Base-by-base conservation (phyloP, 306 rosid genomes). In the Lathyrus tuberosus region DNA sequence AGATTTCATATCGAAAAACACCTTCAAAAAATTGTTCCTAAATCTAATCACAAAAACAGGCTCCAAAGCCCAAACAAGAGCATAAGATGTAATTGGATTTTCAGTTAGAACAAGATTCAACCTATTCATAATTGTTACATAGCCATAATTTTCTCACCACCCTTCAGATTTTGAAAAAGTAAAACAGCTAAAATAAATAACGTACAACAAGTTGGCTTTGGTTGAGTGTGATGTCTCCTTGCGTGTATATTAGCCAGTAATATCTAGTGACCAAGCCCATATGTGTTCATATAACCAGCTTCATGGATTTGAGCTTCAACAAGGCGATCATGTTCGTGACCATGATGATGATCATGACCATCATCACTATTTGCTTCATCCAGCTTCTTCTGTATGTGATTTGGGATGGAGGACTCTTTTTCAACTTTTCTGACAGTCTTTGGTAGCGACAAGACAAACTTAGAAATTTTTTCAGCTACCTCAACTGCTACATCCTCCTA, bases 371-470 rank as follows among this genome's bases (percentile, higher is more conserved):
- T 69, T 16, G 90, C 88, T 74, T 88, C 94, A 74, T 85, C 86
- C 1, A 85, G 26, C 81, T 52, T 69, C 86, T 83, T 83, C 74
- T 88, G 89, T 49, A 87, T 75, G 76, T 85, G 96, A 43, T 88
- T 90, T 2, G 92, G 96, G 42, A 86, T 80, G 20, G 82, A 12
- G 20, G 83, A 12, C 76, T 90, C 95, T 68, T 88, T 81, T 47
- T 76, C 88, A 17, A 78, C 83, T 78, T 85, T 84, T 65, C 88
- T 85, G 63, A 76, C 79, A 37, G 98, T 52, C 63, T 86, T 79
- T 7, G 98, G 98, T 73, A 94, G 77, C 0, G 96, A 88, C 33
- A 82, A 76, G 24, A 94, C 90, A 52, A 94, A 94, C 57, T 69
- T 81, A 62, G 84, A 83, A 76, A 94, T 83, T 46, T 81, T 82